Percentiles rank a stretch among this genome's conserved stretches.
These are phyloP conservation scores for Xanthoconium separans DNA, from an alignment of 1,284 basidiomycete genomes.

Conservation along the genomic window DNA sequence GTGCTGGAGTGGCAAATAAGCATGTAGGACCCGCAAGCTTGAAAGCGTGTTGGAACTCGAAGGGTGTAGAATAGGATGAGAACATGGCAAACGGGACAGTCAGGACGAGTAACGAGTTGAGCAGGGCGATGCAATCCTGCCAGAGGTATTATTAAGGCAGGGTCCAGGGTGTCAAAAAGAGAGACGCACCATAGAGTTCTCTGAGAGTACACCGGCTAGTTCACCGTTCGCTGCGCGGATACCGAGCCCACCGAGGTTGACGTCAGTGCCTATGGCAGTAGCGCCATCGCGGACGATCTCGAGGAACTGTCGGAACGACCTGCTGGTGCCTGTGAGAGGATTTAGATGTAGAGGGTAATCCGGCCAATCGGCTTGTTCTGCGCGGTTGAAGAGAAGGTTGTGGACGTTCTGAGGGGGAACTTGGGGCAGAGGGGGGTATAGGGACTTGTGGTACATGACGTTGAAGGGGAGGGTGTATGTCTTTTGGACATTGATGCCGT, in stretches of 20 bases:
- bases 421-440: slow-evolving; percentile 37
- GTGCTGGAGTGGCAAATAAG: slow-evolving; percentile 59
- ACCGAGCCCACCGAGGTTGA: slow-evolving; percentile 53
- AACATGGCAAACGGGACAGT: slow-evolving; percentile 63
- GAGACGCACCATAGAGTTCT: slow-evolving; percentile 60
- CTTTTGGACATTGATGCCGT: not conserved
- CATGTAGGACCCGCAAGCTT: slow-evolving; percentile 53
- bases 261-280: slow-evolving; percentile 51
- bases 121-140: slow-evolving; percentile 63
- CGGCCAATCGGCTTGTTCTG: slow-evolving; percentile 49
- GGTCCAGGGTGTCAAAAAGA: not conserved
- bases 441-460: slow-evolving; percentile 41
- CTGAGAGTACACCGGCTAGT: slow-evolving; percentile 65
- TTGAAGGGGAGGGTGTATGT: not conserved
- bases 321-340: slow-evolving; percentile 45
- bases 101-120: slow-evolving; percentile 55
- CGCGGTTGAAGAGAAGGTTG: slow-evolving; percentile 53
- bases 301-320: slow-evolving; percentile 48
- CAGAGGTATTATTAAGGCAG: not conserved
- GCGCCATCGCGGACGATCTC: slow-evolving; percentile 53
- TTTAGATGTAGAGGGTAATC: slow-evolving; percentile 61
- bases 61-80: slow-evolving; percentile 63
- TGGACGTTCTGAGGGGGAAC: slow-evolving; percentile 54
- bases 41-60: slow-evolving; percentile 62
- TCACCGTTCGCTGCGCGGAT: slow-evolving; percentile 47